phyloP scores from a whole-genome alignment of 73 alveolate genomes.

The Breviolum minutum region DNA sequence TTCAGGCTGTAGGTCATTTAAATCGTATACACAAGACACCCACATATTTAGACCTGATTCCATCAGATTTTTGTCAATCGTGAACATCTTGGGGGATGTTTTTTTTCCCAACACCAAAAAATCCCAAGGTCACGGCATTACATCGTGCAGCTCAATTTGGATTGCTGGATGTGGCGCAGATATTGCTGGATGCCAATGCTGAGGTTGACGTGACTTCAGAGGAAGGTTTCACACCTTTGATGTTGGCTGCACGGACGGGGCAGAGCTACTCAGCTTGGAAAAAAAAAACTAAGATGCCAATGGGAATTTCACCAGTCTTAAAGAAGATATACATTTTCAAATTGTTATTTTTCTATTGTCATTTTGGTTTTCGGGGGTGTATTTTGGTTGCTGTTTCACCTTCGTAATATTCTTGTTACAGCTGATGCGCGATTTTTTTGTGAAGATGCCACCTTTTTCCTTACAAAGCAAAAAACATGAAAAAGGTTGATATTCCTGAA shows the following conservation, averaged over 20 bases:
- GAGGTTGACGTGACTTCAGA: constrained; percentile 20
- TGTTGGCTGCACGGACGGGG: constrained; percentile 72
- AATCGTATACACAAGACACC: no score
- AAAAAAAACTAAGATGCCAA: neutral
- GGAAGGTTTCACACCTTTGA: constrained; percentile 22
- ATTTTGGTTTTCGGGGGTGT: neutral
- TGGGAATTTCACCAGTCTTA: no score
- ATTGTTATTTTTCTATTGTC: neutral
- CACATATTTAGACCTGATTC: no score
- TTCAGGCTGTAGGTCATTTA: no score
- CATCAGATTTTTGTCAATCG: no score
- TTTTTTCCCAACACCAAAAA: no score
- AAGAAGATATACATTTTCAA: neutral
- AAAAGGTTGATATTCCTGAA: neutral
- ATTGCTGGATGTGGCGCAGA: neutral
- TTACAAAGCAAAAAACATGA: neutral
- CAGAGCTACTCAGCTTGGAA: constrained; percentile 20
- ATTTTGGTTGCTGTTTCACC: no score
- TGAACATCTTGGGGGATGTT: no score
- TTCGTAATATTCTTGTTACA: no score
- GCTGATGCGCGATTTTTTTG: no score
- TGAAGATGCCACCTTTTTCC: no score
- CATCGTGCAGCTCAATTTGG: constrained; percentile 70
- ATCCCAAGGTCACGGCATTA: constrained; percentile 37
- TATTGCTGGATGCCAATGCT: constrained; percentile 28